Conservation (phyloP, 2,329 filamentous ascomycete genomes). For the Colletotrichum chlorophyti region DNA sequence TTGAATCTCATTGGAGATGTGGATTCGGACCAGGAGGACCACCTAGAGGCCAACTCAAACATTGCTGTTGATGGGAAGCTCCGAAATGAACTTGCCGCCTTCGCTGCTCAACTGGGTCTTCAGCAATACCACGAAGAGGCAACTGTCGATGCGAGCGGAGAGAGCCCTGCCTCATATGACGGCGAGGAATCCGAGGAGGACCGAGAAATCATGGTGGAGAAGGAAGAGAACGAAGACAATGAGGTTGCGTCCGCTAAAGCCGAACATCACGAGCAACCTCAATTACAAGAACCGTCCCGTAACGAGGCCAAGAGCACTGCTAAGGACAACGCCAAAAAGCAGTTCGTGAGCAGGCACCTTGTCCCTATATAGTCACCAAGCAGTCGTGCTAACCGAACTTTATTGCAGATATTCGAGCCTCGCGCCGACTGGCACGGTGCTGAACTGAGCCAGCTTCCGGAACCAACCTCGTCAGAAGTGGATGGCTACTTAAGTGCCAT, state of each 20-base stretch:
- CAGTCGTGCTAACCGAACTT: constrained; percentile 3
- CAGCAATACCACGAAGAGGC: constrained; percentile 13
- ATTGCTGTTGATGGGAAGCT: constrained; percentile 17
- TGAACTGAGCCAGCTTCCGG: constrained; percentile 50
- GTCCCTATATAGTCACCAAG: not conserved
- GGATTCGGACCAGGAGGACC: constrained; percentile 46
- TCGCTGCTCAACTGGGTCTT: constrained; percentile 29
- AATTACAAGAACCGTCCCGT: not conserved
- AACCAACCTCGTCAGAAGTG: constrained; percentile 51
- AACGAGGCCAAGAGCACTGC: constrained; percentile 44
- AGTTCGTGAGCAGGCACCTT: constrained; percentile 29
- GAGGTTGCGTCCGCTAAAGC: constrained; percentile 39
- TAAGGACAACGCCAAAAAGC: constrained; percentile 52
- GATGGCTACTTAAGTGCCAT: constrained; percentile 51
- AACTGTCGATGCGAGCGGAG: no score
- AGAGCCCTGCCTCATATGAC: no score
- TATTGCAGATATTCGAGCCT: constrained; percentile 59
- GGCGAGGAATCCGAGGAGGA: constrained; percentile 39
- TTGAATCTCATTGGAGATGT: constrained; percentile 64
- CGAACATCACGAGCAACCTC: constrained; percentile 31
- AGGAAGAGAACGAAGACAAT: constrained; percentile 38
- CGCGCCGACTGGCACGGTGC: constrained; percentile 63
- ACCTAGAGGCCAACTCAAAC: not conserved
- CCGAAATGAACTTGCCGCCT: constrained; percentile 19
- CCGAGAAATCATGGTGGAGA: constrained; percentile 46